phyloP scores from a whole-genome alignment of 768 basidiomycete species.

The Podaxis sp. region DNA sequence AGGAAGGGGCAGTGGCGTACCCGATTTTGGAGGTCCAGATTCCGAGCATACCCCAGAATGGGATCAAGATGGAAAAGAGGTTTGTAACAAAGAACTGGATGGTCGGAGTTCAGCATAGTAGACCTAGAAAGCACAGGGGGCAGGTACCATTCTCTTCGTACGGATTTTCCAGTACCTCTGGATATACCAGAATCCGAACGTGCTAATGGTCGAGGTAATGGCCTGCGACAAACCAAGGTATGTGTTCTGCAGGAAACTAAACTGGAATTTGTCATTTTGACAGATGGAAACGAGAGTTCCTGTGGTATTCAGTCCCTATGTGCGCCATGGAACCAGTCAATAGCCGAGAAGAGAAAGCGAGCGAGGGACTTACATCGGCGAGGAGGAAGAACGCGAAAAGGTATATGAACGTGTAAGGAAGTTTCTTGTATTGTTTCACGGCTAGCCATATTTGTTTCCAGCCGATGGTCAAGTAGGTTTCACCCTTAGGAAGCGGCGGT shows the following conservation, averaged over 20 bases:
- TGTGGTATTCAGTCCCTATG: slow-evolving; percentile 76
- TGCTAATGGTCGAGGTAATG: slow-evolving; percentile 67
- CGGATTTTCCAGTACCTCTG: slow-evolving; percentile 74
- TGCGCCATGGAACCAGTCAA: neutral
- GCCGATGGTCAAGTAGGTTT: slow-evolving; percentile 75
- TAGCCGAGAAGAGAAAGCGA: neutral
- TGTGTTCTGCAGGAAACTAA: slow-evolving; percentile 79
- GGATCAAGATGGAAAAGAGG: slow-evolving; percentile 70
- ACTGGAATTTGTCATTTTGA: slow-evolving; percentile 76
- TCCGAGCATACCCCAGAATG: slow-evolving; percentile 84
- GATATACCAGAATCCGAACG: slow-evolving; percentile 79
- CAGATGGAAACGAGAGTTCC: slow-evolving; percentile 71
- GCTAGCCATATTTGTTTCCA: slow-evolving; percentile 90
- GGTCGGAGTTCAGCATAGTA: neutral
- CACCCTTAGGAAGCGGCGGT: slow-evolving; percentile 70
- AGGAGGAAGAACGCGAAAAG: slow-evolving; percentile 75
- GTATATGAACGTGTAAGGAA: slow-evolving; percentile 82
- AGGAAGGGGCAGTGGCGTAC: slow-evolving; percentile 28
- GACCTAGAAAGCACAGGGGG: neutral
- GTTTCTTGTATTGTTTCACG: slow-evolving; percentile 66
- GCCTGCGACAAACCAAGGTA: slow-evolving; percentile 77
- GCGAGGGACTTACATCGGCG: slow-evolving; percentile 50
- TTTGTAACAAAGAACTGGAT: slow-evolving; percentile 71
- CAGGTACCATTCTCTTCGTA: slow-evolving; percentile 72
- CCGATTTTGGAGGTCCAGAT: slow-evolving; percentile 77